phyloP scores from a whole-genome alignment of 192 early-diverging fungal genomes.

The Funneliformis mosseae region DNA sequence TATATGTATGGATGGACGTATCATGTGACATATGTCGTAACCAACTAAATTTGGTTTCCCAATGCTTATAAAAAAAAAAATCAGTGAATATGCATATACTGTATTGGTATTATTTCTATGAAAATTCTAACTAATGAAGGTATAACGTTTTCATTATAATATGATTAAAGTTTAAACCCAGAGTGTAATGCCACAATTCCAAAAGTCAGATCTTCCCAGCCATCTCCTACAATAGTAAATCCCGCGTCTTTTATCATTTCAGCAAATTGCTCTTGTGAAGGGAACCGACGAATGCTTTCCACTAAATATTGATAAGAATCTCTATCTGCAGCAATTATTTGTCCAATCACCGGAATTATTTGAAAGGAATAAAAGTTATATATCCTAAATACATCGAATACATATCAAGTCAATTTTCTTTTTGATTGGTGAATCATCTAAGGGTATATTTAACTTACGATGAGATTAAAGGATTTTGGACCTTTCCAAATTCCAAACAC shows the following conservation, averaged over 20 bases:
- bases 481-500: conserved; percentile 91
- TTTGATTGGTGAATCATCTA: background rate
- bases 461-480: conserved; percentile 83
- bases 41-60: no score
- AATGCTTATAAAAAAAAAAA: no score
- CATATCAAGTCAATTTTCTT: background rate
- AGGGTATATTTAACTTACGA: conserved; percentile 53
- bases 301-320: conserved; percentile 97
- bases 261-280: conserved; percentile 85
- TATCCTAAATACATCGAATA: conserved; percentile 42
- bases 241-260: conserved; percentile 88
- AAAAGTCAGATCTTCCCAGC: conserved; percentile 95
- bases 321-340: conserved; percentile 84
- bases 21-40: no score
- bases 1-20: no score
- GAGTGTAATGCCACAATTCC: conserved; percentile 96
- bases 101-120: no score
- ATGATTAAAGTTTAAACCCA: conserved; percentile 85
- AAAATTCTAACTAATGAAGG: no score
- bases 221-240: conserved; percentile 85
- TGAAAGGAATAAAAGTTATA: conserved; percentile 96
- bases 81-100: no score
- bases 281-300: conserved; percentile 94
- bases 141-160: no score
- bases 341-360: conserved; percentile 87